Evolutionary conservation across 2,329 filamentous ascomycete species (phyloP).

Genomic region (Cladophialophora psammophila): DNA sequence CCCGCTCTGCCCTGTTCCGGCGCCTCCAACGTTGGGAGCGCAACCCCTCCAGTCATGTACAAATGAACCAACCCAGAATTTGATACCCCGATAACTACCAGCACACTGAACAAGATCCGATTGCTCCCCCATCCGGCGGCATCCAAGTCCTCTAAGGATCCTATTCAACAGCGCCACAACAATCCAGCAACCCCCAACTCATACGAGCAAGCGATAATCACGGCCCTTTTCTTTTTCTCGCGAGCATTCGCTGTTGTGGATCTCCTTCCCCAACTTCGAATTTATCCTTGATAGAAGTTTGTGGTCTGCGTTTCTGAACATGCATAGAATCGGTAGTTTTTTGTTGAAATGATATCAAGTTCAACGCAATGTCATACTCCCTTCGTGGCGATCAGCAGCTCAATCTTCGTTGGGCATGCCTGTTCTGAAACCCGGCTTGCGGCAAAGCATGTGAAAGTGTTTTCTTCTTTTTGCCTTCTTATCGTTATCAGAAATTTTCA

Average conservation of each 20-base stretch:
- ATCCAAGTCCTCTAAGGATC: background rate
- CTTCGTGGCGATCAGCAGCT: background rate
- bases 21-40: background rate
- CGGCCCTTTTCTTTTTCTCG: background rate
- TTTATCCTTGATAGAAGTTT: conserved; percentile 2
- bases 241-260: background rate
- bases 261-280: background rate
- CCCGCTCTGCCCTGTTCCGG: background rate
- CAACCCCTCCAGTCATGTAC: conserved; percentile 17
- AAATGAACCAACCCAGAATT: conserved; percentile 17
- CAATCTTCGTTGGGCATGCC: background rate
- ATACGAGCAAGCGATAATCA: conserved; percentile 6
- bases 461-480: background rate
- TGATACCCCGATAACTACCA: conserved; percentile 22
- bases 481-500: conserved; percentile 9
- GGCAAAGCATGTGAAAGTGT: conserved; percentile 1
- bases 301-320: conserved; percentile 1
- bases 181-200: conserved; percentile 3
- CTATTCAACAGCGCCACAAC: background rate
- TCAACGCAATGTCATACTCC: background rate
- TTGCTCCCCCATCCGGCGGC: background rate
- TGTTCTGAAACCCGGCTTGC: background rate
- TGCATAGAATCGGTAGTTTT: conserved; percentile 7
- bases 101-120: background rate
- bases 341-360: background rate